Evolutionary conservation across 2,329 filamentous ascomycete species (phyloP), one percentile per base, ranked within the genome.

Genomic region (Clarireedia homoeocarpa): DNA sequence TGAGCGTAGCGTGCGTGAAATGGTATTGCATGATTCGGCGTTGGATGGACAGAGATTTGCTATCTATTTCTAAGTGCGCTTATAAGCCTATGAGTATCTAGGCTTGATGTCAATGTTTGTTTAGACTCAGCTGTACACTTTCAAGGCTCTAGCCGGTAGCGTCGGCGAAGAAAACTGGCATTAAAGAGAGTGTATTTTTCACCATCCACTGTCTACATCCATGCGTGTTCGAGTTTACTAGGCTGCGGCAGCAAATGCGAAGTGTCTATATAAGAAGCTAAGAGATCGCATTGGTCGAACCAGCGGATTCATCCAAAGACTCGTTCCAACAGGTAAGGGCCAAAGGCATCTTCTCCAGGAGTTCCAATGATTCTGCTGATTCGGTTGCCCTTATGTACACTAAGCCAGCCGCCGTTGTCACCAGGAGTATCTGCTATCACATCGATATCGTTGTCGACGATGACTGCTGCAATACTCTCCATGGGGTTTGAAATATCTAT

Each of bases 381-480:
- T 54, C 89, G 80, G 73, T 97, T 99, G 5, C 91, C 91, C 65
- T 82, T 84, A 61, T 74, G 76, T 14, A 73, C 70, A 69, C 85
- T 89, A 66, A 94, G 71, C 94, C 94, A 97, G 52, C 85, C 75
- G 64, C 81, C 72, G 71, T 83, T 76, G 70, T 97, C 92, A 42
- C 85, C 88, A 0, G 84, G 77, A 30, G 84, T 78, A 62, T 80
- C 79, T 46, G 76, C 74, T 23, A 78, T 77, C 51, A 77, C 73
- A 45, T 72, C 59, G 3, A 73, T 72, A 53, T 75, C 67, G 62
- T 74, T 66, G 60, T 76, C 69, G 65, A 74, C 27, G 27, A 56
- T 24, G 6, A 23, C 39, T 42, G 48, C 39, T 42, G 48, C 40
- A n/a, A 48, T 42, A n/a, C 23, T 60, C 66, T 66, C 68, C 60